These are phyloP conservation scores for Psilocybe cyanescens DNA, from an alignment of 768 basidiomycete species.

Conservation along the genomic window DNA sequence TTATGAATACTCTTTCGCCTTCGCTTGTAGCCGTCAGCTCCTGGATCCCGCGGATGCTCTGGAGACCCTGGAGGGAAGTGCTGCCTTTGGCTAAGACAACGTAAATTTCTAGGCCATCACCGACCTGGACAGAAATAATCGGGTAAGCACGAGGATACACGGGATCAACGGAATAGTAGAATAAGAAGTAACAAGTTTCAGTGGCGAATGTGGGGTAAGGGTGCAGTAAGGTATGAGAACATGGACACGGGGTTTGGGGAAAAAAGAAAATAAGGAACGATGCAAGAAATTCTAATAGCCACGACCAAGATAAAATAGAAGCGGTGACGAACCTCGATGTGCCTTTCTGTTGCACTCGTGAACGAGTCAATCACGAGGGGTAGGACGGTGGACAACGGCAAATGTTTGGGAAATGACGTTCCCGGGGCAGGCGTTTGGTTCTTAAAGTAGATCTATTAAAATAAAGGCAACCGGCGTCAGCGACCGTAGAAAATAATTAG, in stretches of 20 bases:
- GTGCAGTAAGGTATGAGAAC: slow-evolving; percentile 14
- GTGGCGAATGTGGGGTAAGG: neutral
- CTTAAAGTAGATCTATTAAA: slow-evolving; percentile 91
- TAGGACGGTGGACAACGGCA: slow-evolving; percentile 81
- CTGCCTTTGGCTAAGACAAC: slow-evolving; percentile 78
- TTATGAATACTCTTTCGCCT: slow-evolving; percentile 76
- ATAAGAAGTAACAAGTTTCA: neutral
- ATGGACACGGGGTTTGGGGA: slow-evolving; percentile 12
- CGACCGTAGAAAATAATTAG: slow-evolving; percentile 14
- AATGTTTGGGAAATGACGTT: slow-evolving; percentile 74
- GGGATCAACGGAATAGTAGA: slow-evolving; percentile 7
- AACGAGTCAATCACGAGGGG: slow-evolving; percentile 94
- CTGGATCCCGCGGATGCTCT: slow-evolving; percentile 55
- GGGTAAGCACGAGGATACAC: slow-evolving; percentile 18
- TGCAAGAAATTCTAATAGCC: slow-evolving; percentile 4
- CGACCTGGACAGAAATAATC: slow-evolving; percentile 59
- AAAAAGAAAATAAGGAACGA: slow-evolving; percentile 2
- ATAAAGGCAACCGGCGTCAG: slow-evolving; percentile 22
- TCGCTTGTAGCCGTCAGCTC: slow-evolving; percentile 66
- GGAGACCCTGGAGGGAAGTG: slow-evolving; percentile 56
- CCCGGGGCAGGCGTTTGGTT: slow-evolving; percentile 84
- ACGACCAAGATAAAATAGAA: slow-evolving; percentile 11
- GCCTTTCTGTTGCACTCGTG: slow-evolving; percentile 95
- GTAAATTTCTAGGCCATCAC: slow-evolving; percentile 93
- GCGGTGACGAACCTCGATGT: slow-evolving; percentile 79